Percentiles rank a stretch among this genome's conserved stretches.
Conservation (phyloP, 345 rosid species). For the Boechera retrofracta region DNA sequence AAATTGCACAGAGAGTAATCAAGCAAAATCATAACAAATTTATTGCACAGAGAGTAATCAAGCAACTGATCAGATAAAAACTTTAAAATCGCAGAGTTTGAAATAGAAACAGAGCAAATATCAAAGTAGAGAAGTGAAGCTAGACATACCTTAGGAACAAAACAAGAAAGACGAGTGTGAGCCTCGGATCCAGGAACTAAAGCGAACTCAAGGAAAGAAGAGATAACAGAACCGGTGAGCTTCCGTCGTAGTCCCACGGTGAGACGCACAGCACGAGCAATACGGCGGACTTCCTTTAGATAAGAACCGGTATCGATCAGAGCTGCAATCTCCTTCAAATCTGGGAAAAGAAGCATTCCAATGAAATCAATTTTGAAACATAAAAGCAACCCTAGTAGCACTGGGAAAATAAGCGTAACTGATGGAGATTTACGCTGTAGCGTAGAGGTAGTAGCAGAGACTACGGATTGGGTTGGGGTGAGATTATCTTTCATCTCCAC, state of each 20-base stretch:
- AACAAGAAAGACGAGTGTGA: conserved; percentile 54
- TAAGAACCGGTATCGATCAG: conserved; percentile 74
- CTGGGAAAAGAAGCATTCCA: conserved; percentile 38
- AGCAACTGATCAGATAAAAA: too few species aligned
- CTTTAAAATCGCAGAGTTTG: too few species aligned
- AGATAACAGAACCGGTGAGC: conserved; percentile 59
- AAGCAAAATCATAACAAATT: too few species aligned
- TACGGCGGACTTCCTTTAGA: conserved; percentile 70
- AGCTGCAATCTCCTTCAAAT: conserved; percentile 77
- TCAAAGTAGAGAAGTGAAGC: neutral
- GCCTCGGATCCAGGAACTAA: conserved; percentile 70
- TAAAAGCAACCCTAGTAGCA: neutral
- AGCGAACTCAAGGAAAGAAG: conserved; percentile 65
- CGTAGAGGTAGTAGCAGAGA: conserved; percentile 49
- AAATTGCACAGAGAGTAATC: too few species aligned
- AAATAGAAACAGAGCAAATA: too few species aligned
- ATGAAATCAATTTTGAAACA: neutral
- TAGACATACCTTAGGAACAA: conserved; percentile 63
- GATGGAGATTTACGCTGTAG: conserved; percentile 54
- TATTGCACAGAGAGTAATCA: too few species aligned
- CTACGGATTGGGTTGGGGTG: too few species aligned
- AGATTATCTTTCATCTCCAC: too few species aligned
- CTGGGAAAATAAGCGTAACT: neutral
- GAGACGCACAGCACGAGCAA: conserved; percentile 73
- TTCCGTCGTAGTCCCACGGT: conserved; percentile 65